Evolutionary conservation across 2,329 filamentous ascomycete genomes (phyloP), one percentile per base, ranked within the genome.

Genomic region (Fusarium concolor): DNA sequence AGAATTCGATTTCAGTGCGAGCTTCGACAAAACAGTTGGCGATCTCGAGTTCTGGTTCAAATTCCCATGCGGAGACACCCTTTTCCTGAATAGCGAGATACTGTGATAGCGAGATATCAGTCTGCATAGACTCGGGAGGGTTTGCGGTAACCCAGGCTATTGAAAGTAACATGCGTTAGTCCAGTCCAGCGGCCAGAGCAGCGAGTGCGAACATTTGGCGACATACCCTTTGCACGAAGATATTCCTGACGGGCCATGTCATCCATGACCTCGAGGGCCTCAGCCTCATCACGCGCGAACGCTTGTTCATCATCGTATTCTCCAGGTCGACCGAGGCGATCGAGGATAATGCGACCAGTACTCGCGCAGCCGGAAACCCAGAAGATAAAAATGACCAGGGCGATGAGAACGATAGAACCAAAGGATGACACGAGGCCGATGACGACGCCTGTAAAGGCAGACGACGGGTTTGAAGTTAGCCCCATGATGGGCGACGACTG

Each of bases 81-180:
- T 99, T 99, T 83, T 99, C 96, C 82, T 99, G 96, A 71, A 99
- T 99, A 41, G 96, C 96, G 61, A 99, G 87, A 78, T 97, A 98
- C 78, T 99, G 96, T 35, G 96, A 98, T 68, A 99, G 83, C 22
- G 96, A 98, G 69, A 99, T 99, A 77, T 99, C 96, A 71, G 96
- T 98, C 75, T 96, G 94, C 60, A 95, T 83, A 10, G 96, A 98
- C 79, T 99, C 96, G 69, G 96, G 94, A 5, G 95, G 96, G 76
- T 98, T 97, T 56, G 91, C 93, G 78, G 96, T 91, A 65, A 97
- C 89, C 77, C 97, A 99, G 31, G 95, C 96, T 99, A 72, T 42
- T 42, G 46, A 51, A 33, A 37, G 17, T 12, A 37, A 51, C 10
- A 43, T 37, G n/a, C 46, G 67, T 75, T 56, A 75, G 70, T 39